These are phyloP conservation scores for Penicillium salamii DNA, from an alignment of 495 filamentous ascomycete species.

Conservation along the genomic window DNA sequence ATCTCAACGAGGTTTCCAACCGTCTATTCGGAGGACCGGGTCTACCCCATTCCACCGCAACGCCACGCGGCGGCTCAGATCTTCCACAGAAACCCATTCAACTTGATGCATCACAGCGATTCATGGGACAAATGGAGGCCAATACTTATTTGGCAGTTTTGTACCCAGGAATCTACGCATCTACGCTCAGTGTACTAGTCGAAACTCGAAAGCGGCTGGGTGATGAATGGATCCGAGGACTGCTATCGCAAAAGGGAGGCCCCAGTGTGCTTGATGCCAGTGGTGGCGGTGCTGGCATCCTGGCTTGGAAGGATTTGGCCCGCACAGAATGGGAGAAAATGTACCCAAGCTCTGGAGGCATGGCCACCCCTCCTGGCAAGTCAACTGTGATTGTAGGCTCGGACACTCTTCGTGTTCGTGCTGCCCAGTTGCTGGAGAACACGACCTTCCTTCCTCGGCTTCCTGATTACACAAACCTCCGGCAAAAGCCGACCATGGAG, in stretches of 20 bases:
- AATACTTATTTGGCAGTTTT: slow-evolving; percentile 77
- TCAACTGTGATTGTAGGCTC: slow-evolving; percentile 63
- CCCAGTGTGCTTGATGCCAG: slow-evolving; percentile 84
- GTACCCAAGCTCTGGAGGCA: slow-evolving; percentile 38
- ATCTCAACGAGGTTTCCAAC: slow-evolving; percentile 67
- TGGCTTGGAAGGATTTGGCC: slow-evolving; percentile 82
- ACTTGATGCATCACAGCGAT: slow-evolving; percentile 64
- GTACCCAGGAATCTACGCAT: slow-evolving; percentile 77
- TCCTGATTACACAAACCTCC: slow-evolving; percentile 78
- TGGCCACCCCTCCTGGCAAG: slow-evolving; percentile 50
- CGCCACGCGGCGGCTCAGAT: slow-evolving; percentile 46
- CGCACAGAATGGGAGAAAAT: slow-evolving; percentile 74
- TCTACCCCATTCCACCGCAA: slow-evolving; percentile 69
- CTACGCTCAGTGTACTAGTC: slow-evolving; percentile 67
- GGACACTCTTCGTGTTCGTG: slow-evolving; percentile 67
- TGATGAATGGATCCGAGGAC: slow-evolving; percentile 66
- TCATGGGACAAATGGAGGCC: slow-evolving; percentile 83
- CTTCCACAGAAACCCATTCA: slow-evolving; percentile 66
- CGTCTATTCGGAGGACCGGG: slow-evolving; percentile 69
- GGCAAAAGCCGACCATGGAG: slow-evolving; percentile 46
- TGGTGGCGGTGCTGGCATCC: slow-evolving; percentile 74
- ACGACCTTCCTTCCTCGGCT: slow-evolving; percentile 90
- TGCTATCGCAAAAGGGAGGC: slow-evolving; percentile 65
- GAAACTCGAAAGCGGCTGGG: slow-evolving; percentile 87
- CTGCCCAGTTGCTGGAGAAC: slow-evolving; percentile 74